Conservation (phyloP, 768 basidiomycete genomes). For the Asterophora parasitica region DNA sequence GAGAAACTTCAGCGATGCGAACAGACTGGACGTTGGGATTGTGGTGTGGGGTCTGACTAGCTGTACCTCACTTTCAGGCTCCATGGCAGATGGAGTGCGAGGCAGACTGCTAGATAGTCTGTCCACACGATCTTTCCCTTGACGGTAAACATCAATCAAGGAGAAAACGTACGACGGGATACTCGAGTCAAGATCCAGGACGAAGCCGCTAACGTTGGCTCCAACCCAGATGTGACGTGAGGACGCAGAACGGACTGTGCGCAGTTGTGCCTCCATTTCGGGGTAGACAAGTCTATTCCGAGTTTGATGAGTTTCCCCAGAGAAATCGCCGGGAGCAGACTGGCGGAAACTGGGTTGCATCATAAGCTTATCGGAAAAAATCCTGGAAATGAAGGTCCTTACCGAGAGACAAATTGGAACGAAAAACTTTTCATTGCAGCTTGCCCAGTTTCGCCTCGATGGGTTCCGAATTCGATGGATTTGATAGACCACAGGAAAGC, state of each 20-base stretch:
- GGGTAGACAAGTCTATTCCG: constrained; percentile 76
- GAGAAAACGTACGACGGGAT: constrained; percentile 77
- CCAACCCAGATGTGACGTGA: constrained; percentile 55
- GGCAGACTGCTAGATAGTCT: constrained; percentile 55
- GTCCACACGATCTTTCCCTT: constrained; percentile 75
- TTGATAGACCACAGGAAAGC: constrained; percentile 87
- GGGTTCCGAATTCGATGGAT: constrained; percentile 65
- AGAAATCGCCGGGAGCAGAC: constrained; percentile 63
- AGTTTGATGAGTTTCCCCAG: constrained; percentile 59
- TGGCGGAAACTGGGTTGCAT: constrained; percentile 68
- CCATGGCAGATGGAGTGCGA: constrained; percentile 29
- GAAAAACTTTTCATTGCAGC: constrained; percentile 68
- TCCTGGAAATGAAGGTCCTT: constrained; percentile 20
- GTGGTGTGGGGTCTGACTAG: constrained; percentile 30
- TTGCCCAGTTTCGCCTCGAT: constrained; percentile 75
- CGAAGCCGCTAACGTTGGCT: constrained; percentile 78
- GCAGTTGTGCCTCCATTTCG: constrained; percentile 72
- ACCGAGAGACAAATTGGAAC: constrained; percentile 84
- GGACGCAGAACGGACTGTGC: constrained; percentile 43
- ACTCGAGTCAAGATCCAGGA: constrained; percentile 77
- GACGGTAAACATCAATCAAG: constrained; percentile 80
- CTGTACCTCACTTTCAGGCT: constrained; percentile 7
- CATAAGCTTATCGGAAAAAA: constrained; percentile 11
- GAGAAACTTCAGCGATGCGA: constrained; percentile 67
- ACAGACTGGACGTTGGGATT: constrained; percentile 54